Evolutionary conservation across 2,329 filamentous ascomycete species (phyloP), one percentile per base, ranked within the genome.

Genomic region (Fusarium sp.): DNA sequence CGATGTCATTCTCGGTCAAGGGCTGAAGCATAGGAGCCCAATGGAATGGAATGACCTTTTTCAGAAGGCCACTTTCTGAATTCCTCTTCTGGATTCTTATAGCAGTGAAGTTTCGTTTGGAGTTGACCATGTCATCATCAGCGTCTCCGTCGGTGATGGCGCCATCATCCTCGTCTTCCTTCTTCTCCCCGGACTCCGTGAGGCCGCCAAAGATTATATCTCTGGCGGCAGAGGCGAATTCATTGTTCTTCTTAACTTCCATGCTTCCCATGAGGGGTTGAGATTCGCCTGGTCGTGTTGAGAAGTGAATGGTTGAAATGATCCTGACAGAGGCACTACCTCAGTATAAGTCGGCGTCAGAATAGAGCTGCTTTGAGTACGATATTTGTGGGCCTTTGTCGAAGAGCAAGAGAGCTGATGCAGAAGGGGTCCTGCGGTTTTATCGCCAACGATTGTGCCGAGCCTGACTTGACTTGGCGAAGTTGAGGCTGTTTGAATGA

Each of bases 1-100:
- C 88, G 51, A 91, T 78, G 73, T 94, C 90, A 27, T 86, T 87
- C 49, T 87, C 79, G 42, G 88, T 92, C 53, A 98, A 85, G 29
- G 92, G 87, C 55, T 92, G 89, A n/a, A 92, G 76, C 76, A 79
- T 79, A 9, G 27, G 93, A 90, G 75, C 92, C 87, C 74, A 87
- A 53, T 87, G 84, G 74, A 91, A 90, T 12, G 83, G 84, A 49
- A 86, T 76, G 40, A 84, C 72, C 65, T 85, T 81, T 62, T 85
- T 80, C 34, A 83, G 77, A 70, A 77, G 70, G 13, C 73, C 68
- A 29, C 65, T 69, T 47, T 74, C 72, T 69, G 77, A 70, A 74
- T 77, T 73, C 72, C 78, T 57, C 67, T 78, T 74, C 68, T 78
- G 65, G 46, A 82, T 80, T 54, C 82, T 80, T 67, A 79, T 77